Conservation (phyloP, 371 early-diverging fungal species). For the Mucor irregularis region DNA sequence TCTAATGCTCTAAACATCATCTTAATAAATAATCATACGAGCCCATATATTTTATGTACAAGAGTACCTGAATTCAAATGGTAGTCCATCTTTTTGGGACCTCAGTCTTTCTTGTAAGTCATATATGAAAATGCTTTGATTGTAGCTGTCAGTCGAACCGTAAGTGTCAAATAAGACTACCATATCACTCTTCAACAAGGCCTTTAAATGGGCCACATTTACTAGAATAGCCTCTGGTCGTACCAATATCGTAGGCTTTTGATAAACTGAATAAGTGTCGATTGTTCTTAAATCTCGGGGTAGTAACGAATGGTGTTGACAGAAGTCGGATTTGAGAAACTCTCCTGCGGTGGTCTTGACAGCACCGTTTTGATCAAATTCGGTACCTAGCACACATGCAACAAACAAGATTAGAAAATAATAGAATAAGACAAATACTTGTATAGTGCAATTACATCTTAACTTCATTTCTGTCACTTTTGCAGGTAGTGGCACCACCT, state of each 20-base stretch:
- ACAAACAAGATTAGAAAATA: background rate
- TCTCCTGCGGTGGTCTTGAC: constrained; percentile 76
- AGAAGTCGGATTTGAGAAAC: constrained; percentile 75
- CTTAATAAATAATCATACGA: background rate
- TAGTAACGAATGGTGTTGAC: constrained; percentile 73
- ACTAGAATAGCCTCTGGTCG: constrained; percentile 82
- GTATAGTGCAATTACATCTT: constrained; percentile 31
- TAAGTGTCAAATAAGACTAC: constrained; percentile 79
- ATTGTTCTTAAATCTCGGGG: constrained; percentile 82
- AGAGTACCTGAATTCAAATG: constrained; percentile 73
- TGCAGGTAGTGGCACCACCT: constrained; percentile 19
- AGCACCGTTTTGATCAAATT: constrained; percentile 71
- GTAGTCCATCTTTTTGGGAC: constrained; percentile 49
- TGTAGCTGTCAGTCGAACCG: constrained; percentile 65
- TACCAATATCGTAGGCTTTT: constrained; percentile 85
- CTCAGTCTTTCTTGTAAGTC: constrained; percentile 78
- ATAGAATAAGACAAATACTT: no score
- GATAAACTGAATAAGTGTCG: constrained; percentile 75
- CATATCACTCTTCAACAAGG: constrained; percentile 78
- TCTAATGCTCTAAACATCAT: constrained; percentile 68
- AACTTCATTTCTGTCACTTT: constrained; percentile 33
- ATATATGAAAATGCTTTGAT: constrained; percentile 75
- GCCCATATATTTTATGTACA: background rate
- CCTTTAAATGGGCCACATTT: constrained; percentile 78
- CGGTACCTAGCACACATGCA: constrained; percentile 60